Evolutionary conservation across 352 stramenopile species (phyloP).

Genomic region (Globisporangium mamillatum): DNA sequence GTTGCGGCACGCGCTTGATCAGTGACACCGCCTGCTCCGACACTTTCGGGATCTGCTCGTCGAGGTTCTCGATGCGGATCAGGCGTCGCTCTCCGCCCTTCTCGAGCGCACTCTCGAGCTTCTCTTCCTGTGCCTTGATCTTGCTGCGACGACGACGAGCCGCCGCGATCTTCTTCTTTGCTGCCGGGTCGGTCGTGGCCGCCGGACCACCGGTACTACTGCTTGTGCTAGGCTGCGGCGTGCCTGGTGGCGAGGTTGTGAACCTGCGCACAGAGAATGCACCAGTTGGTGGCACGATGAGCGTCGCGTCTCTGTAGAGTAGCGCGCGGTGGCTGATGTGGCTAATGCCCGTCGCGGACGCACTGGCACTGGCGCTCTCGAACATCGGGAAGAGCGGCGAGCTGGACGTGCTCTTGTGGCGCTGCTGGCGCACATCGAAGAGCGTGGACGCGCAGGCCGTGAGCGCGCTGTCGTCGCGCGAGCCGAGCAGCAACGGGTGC

Average conservation of each 20-base stretch:
- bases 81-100: slow-evolving; percentile 76
- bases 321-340: slow-evolving; percentile 10
- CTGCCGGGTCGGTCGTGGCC: slow-evolving; percentile 29
- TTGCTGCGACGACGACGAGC: slow-evolving; percentile 68
- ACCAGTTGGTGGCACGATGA: slow-evolving; percentile 24
- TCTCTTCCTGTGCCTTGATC: slow-evolving; percentile 78
- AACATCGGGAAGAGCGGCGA: slow-evolving; percentile 6
- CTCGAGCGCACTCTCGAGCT: slow-evolving; percentile 71
- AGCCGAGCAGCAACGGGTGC: slow-evolving; percentile 15
- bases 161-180: slow-evolving; percentile 80
- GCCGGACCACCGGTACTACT: not conserved
- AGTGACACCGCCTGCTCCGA: slow-evolving; percentile 62
- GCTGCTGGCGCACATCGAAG: slow-evolving; percentile 16
- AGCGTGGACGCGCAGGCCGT: slow-evolving; percentile 20
- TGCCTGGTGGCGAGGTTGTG: slow-evolving; percentile 36
- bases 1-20: slow-evolving; percentile 67
- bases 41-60: slow-evolving; percentile 75
- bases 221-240: slow-evolving; percentile 13
- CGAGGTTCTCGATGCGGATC: slow-evolving; percentile 76
- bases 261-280: slow-evolving; percentile 37
- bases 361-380: not conserved
- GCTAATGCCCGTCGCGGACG: not conserved
- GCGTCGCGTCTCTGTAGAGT: slow-evolving; percentile 21
- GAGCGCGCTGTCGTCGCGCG: slow-evolving; percentile 22
- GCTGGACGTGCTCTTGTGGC: slow-evolving; percentile 7